Conservation (phyloP, 352 stramenopile genomes). For the Phytophthora pseudosyringae region DNA sequence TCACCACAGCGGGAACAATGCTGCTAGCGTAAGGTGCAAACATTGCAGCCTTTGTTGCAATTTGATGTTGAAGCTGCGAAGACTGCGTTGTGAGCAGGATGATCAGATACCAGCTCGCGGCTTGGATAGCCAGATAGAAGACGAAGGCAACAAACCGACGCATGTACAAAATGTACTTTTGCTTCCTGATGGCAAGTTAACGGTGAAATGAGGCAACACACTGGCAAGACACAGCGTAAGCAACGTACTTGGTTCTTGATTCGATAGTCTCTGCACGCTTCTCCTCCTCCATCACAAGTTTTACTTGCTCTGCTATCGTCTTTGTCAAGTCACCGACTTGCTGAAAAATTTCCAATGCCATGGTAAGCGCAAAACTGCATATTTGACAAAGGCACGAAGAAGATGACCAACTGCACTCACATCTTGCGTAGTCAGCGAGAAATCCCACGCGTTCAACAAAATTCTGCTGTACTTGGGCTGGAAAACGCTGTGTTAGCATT, state of each 20-base stretch:
- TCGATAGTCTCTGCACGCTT: slow-evolving; percentile 56
- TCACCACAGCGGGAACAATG: slow-evolving; percentile 75
- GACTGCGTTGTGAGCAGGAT: slow-evolving; percentile 77
- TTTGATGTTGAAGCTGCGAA: slow-evolving; percentile 53
- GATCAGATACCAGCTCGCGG: slow-evolving; percentile 74
- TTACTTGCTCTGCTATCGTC: slow-evolving; percentile 66
- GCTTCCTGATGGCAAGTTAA: slow-evolving; percentile 32
- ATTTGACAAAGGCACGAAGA: background rate
- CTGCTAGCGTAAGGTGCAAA: slow-evolving; percentile 64
- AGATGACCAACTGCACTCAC: slow-evolving; percentile 30
- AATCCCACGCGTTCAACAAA: slow-evolving; percentile 81
- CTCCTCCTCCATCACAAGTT: slow-evolving; percentile 63
- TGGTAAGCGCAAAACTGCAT: slow-evolving; percentile 4
- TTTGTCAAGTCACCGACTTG: slow-evolving; percentile 66
- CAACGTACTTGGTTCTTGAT: slow-evolving; percentile 49
- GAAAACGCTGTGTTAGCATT: slow-evolving; percentile 1
- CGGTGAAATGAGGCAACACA: background rate
- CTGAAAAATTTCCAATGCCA: slow-evolving; percentile 23
- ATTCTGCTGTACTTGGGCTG: slow-evolving; percentile 69
- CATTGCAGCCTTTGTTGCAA: slow-evolving; percentile 47
- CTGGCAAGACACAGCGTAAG: background rate
- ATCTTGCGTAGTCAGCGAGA: slow-evolving; percentile 48
- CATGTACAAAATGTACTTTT: slow-evolving; percentile 65
- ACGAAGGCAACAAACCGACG: slow-evolving; percentile 56
- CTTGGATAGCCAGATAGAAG: slow-evolving; percentile 72